Evolutionary conservation across 371 early-diverging fungal genomes (phyloP), one percentile per base, ranked within the genome.

Genomic region (Rhizopus microsporus): DNA sequence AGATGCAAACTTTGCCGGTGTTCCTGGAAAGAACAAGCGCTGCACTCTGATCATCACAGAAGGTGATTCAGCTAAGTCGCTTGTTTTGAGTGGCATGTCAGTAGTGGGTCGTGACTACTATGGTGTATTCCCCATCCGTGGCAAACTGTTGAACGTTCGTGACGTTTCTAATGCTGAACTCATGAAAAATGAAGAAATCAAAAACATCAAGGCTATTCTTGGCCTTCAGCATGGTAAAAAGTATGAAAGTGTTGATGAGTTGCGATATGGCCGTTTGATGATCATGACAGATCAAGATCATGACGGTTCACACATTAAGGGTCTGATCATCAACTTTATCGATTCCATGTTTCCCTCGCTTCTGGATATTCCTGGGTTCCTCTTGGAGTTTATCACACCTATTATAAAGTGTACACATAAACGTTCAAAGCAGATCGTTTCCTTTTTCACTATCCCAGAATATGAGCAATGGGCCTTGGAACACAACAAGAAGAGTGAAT

Each of bases 241-340:
- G 5, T 99, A 99, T 70, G 80, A 77, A 7, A 80, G 80, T 40
- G 77, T 84, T 0, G 84, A 90, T 31, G 81, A 84, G 29, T 79
- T 99, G 55, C 84, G 99, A 52, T 99, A 99, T 72, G 99, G 99
- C 1, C 93, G 93, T 62, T 69, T 99, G 12, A 99, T 99, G 94
- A 96, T 99, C 56, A 99, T 99, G 99, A 95, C 99, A 1, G 99
- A 99, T 91, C 99, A 99, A 86, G 99, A 99, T 85, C 93, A 97
- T 62, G 99, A 99, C 74, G 99, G 99, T 29, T 93, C 96, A 12
- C 99, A 99, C 68, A 99, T 99, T 74, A 99, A 99, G 75, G 99
- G 99, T 37, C 84, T 99, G 6, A 84, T 99, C 31, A 96, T 99
- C 72, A 99, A 99, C 74, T 94, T 99, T 57, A 81, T 99, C 31